These are phyloP conservation scores for Boletus tylopilopsis DNA, from an alignment of 768 basidiomycete genomes.

Conservation along the genomic window DNA sequence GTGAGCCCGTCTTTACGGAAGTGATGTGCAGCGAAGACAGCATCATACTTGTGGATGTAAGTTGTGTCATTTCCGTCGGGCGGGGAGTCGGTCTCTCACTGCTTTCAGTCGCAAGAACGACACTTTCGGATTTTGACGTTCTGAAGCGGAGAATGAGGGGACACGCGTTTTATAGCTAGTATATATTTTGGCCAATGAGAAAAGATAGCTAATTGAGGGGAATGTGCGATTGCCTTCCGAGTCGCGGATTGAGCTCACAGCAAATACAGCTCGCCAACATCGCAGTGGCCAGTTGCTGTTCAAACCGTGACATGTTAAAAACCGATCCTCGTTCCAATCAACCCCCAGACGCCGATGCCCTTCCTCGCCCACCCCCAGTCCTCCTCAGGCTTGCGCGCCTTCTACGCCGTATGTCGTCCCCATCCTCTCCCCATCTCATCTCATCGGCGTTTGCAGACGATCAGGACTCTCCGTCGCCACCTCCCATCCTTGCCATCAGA, in stretches of 20 bases:
- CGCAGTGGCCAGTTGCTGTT: constrained; percentile 19
- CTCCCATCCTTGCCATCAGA: constrained; percentile 10
- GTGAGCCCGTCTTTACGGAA: constrained; percentile 16
- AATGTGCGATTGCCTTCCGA: constrained; percentile 20
- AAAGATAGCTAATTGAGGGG: constrained; percentile 3
- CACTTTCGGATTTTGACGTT: constrained; percentile 30
- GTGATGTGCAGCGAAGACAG: constrained; percentile 58
- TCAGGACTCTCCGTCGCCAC: constrained; percentile 28
- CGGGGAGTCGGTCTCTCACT: not conserved
- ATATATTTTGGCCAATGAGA: not conserved
- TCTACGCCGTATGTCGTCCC: constrained; percentile 47
- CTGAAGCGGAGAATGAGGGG: constrained; percentile 10
- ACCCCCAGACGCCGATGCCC: constrained; percentile 18
- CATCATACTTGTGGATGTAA: constrained; percentile 49
- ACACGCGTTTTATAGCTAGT: too few relatives aligned
- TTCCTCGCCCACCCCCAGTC: constrained; percentile 8
- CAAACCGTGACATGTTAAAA: constrained; percentile 23
- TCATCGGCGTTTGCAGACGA: constrained; percentile 24
- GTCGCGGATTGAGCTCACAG: constrained; percentile 27
- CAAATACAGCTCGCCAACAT: constrained; percentile 27
- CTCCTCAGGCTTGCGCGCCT: constrained; percentile 37
- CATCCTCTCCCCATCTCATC: constrained; percentile 7
- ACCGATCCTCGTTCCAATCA: not conserved
- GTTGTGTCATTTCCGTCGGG: constrained; percentile 2
- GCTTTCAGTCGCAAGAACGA: constrained; percentile 19